Percentiles rank a stretch among this genome's conserved stretches.
phyloP scores from a whole-genome alignment of 1,284 basidiomycete genomes.

The Ustilago curta region DNA sequence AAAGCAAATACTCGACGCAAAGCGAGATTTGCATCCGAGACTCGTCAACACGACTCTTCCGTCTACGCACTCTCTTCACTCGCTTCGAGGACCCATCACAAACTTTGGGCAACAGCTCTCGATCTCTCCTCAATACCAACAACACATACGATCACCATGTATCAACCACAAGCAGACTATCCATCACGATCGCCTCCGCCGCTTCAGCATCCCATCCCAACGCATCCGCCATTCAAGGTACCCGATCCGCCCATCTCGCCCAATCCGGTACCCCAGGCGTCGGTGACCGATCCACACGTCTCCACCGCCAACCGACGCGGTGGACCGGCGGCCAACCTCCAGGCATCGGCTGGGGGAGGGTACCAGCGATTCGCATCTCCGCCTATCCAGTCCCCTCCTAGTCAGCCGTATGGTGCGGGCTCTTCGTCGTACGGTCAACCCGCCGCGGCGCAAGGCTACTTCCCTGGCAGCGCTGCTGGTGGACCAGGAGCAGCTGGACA shows the following conservation, averaged over 20 bases:
- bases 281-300: constrained; percentile 43
- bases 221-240: constrained; percentile 63
- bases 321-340: constrained; percentile 29
- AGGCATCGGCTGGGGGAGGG: constrained; percentile 36
- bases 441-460: constrained; percentile 19
- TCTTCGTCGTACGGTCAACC: constrained; percentile 22
- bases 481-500: constrained; percentile 9
- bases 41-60: no score
- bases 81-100: neutral
- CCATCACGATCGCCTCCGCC: constrained; percentile 60
- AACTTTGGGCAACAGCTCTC: neutral
- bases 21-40: no score
- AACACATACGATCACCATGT: constrained; percentile 30
- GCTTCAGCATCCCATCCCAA: constrained; percentile 67
- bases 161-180: constrained; percentile 46
- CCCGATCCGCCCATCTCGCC: constrained; percentile 60
- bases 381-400: constrained; percentile 37
- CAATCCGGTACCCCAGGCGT: constrained; percentile 31
- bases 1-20: no score
- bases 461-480: constrained; percentile 11
- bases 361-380: constrained; percentile 53
- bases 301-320: constrained; percentile 36
- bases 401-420: constrained; percentile 14
- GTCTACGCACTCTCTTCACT: no score
- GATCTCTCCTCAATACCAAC: neutral